Evolutionary conservation across 2,329 filamentous ascomycete species (phyloP).

Genomic region (Byssoonygena ceratinophila): DNA sequence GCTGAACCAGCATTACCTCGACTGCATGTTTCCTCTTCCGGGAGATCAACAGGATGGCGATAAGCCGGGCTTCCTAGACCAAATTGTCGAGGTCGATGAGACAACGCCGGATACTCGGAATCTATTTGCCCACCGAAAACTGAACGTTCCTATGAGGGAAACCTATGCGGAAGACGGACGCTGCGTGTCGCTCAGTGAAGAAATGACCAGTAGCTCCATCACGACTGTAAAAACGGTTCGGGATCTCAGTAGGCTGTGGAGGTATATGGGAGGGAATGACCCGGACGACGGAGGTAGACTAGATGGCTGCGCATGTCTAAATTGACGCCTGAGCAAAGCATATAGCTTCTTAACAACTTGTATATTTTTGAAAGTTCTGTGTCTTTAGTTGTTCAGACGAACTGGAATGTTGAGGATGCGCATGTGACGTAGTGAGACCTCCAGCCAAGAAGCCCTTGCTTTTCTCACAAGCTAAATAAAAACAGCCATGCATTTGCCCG

Average conservation of each 20-base stretch:
- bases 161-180: not conserved
- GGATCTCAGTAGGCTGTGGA: conserved; percentile 18
- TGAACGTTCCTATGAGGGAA: not conserved
- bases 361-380: too few relatives aligned
- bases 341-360: not conserved
- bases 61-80: conserved; percentile 12
- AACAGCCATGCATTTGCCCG: too few relatives aligned
- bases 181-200: not conserved
- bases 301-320: not conserved
- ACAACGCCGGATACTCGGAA: conserved; percentile 5
- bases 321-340: not conserved
- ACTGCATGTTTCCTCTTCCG: conserved; percentile 33
- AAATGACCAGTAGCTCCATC: not conserved
- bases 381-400: too few relatives aligned
- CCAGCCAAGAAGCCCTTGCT: not conserved
- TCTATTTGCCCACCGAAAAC: not conserved
- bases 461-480: not conserved
- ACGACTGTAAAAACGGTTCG: conserved; percentile 13
- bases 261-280: conserved; percentile 21
- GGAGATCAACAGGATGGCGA: conserved; percentile 6
- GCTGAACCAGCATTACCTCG: conserved; percentile 38
- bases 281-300: conserved; percentile 16
- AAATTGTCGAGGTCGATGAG: conserved; percentile 12
- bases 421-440: conserved; percentile 1
- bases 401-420: too few relatives aligned